phyloP scores from a whole-genome alignment of 2,329 filamentous ascomycete species.

The Bipolaris victoriae region DNA sequence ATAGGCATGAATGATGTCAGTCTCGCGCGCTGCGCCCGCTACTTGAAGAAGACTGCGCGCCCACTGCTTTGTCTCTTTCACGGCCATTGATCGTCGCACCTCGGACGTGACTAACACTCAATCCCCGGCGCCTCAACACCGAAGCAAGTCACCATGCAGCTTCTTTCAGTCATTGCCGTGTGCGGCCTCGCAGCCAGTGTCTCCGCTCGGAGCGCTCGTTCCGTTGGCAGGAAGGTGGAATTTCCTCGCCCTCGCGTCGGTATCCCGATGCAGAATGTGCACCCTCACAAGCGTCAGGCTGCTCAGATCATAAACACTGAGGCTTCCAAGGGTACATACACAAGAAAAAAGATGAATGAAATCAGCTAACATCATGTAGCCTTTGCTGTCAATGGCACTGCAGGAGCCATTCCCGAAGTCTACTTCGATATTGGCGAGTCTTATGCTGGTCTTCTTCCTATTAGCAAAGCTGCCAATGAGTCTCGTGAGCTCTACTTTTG shows the following conservation, averaged over 20 bases:
- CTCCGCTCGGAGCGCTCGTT: constrained; percentile 37
- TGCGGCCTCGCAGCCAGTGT: constrained; percentile 35
- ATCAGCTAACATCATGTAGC: constrained; percentile 28
- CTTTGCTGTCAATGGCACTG: constrained; percentile 47
- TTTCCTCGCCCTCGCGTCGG: constrained; percentile 35
- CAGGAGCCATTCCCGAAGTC: constrained; percentile 55
- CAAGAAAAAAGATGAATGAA: no score
- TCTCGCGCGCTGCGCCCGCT: not conserved
- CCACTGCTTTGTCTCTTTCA: constrained; percentile 1
- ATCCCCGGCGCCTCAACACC: constrained; percentile 1
- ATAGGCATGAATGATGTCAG: constrained; percentile 20
- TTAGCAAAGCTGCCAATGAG: constrained; percentile 55
- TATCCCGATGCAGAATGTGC: constrained; percentile 24
- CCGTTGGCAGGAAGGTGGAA: constrained; percentile 40
- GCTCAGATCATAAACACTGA: constrained; percentile 51
- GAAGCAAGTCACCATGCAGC: constrained; percentile 34
- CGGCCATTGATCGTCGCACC: constrained; percentile 10
- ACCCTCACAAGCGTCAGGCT: constrained; percentile 30
- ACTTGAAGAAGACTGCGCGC: constrained; percentile 9
- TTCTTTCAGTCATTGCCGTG: constrained; percentile 41
- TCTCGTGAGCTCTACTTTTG: constrained; percentile 60
- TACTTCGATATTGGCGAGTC: constrained; percentile 54
- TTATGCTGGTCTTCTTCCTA: constrained; percentile 59
- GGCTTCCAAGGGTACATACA: constrained; percentile 26
- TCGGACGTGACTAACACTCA: constrained; percentile 5